phyloP scores from a whole-genome alignment of 164 flowering plant genomes.

The Protea cynaroides region DNA sequence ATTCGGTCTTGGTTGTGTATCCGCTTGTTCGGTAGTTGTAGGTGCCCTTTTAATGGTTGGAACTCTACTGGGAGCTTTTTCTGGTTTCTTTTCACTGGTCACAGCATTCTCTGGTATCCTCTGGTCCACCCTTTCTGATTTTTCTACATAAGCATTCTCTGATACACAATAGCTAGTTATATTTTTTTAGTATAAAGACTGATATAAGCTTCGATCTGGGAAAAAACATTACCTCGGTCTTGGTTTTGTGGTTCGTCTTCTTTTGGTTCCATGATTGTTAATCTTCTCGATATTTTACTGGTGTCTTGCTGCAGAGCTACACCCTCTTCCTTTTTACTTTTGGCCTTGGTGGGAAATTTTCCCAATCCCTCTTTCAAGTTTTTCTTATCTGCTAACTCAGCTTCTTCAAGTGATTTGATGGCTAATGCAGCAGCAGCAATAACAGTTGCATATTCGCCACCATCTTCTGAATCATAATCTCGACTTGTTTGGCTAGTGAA shows the following conservation, averaged over 20 bases:
- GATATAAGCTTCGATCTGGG: no score
- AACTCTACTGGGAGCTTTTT: background rate
- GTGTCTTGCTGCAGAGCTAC: background rate
- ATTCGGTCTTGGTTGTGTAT: slow-evolving; percentile 3
- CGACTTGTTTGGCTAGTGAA: slow-evolving; percentile 12
- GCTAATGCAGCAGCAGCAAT: slow-evolving; percentile 50
- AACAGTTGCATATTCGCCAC: slow-evolving; percentile 21
- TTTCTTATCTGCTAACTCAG: background rate
- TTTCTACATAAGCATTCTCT: slow-evolving; percentile 21
- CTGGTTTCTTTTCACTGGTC: background rate
- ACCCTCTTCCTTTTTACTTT: slow-evolving; percentile 3
- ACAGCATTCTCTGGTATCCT: background rate
- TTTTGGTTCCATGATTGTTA: background rate
- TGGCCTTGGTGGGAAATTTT: background rate
- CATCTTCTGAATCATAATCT: slow-evolving; percentile 15
- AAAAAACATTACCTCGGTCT: background rate
- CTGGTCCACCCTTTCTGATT: background rate
- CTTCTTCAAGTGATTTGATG: slow-evolving; percentile 32
- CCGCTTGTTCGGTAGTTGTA: slow-evolving; percentile 9
- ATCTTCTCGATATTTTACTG: background rate
- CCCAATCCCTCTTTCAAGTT: slow-evolving; percentile 6
- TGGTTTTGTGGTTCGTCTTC: background rate
- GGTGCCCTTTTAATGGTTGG: slow-evolving; percentile 7
- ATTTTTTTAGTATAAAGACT: background rate
- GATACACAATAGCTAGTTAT: background rate